Evolutionary conservation across 331 rosid genomes (phyloP), one percentile per base, ranked within the genome.

Genomic region (Malus hybrid): DNA sequence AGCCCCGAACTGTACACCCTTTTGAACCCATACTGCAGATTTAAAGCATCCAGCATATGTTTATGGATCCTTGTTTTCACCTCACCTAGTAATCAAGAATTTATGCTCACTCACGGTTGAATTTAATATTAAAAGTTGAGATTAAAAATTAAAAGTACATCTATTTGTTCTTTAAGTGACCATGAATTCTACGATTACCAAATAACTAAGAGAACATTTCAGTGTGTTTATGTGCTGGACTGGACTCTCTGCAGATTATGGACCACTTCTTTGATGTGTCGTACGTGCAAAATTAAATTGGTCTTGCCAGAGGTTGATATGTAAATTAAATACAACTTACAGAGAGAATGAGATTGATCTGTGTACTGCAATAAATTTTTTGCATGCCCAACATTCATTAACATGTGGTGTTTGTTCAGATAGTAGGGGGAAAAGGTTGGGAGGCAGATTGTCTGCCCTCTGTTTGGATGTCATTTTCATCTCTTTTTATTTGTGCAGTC

Each of bases 11-110:
- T 14, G 13, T 50, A 70, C 20, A 19, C 4, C 20, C 31, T 55
- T 71, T 42, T 54, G 15, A 11, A 59, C 75, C 75, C 52, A 55
- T 55, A 10, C 74, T 52, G 65, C 33, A 54, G 20, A 71, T n/a
- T 71, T 55, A 71, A 52, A 55, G 54, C 46, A 22, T 70, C 63
- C 64, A 22, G 32, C 55, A 19, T 50, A 52, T 42, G 14, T 42
- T 42, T 42, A 3, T 42, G 48, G 48, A 42, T 0, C 14, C 48
- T 42, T 42, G 48, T 10, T 42, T 42, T 42, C 48, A 42, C 5
- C 48, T 42, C 14, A 10, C 48, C 48, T 10, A 10, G 48, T 42
- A 3, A 42, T 42, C 48, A 42, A 42, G 14, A 10, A 42, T 42
- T 42, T 10, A 42, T 42, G 46, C 0, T 42, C 4, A 8, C 3